These are phyloP conservation scores for Hypoxylon sp. DNA, from an alignment of 2,329 filamentous ascomycete genomes.

Conservation along the genomic window DNA sequence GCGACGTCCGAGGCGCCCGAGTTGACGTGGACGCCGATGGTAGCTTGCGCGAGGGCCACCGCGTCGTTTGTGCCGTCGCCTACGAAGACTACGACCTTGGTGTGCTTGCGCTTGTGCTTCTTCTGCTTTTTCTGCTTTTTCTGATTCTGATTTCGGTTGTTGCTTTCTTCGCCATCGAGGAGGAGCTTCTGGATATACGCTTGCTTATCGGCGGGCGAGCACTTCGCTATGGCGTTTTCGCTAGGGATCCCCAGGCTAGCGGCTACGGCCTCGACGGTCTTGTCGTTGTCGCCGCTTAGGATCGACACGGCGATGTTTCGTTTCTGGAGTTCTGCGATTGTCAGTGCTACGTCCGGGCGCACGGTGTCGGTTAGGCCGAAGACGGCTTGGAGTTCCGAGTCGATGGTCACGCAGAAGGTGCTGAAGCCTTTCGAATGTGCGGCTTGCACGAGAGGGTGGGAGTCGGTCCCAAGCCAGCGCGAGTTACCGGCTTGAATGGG, in stretches of 20 bases:
- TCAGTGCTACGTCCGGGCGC: slow-evolving; percentile 59
- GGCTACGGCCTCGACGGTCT: slow-evolving; percentile 62
- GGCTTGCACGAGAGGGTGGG: slow-evolving; percentile 54
- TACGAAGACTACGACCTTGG: slow-evolving; percentile 73
- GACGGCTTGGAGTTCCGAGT: slow-evolving; percentile 56
- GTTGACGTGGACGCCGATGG: slow-evolving; percentile 79
- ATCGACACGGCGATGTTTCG: slow-evolving; percentile 63
- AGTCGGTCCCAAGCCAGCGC: slow-evolving; percentile 61
- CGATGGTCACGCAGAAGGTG: slow-evolving; percentile 64
- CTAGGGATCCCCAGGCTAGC: slow-evolving; percentile 58
- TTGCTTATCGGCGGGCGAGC: slow-evolving; percentile 63
- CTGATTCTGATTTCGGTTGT: background rate
- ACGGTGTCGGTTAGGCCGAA: slow-evolving; percentile 65
- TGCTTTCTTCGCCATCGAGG: background rate
- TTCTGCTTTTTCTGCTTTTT: slow-evolving; percentile 11
- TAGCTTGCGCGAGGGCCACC: slow-evolving; percentile 77
- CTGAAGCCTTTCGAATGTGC: slow-evolving; percentile 59
- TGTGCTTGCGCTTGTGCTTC: background rate
- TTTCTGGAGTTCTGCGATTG: slow-evolving; percentile 56
- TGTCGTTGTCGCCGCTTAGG: slow-evolving; percentile 68
- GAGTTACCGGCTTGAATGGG: slow-evolving; percentile 66
- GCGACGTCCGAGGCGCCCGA: slow-evolving; percentile 73
- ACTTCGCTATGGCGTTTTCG: slow-evolving; percentile 59
- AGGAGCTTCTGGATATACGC: slow-evolving; percentile 61
- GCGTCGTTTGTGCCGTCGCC: slow-evolving; percentile 88